Base-by-base conservation (phyloP, 208 protist species). In the Leishmania major region DNA sequence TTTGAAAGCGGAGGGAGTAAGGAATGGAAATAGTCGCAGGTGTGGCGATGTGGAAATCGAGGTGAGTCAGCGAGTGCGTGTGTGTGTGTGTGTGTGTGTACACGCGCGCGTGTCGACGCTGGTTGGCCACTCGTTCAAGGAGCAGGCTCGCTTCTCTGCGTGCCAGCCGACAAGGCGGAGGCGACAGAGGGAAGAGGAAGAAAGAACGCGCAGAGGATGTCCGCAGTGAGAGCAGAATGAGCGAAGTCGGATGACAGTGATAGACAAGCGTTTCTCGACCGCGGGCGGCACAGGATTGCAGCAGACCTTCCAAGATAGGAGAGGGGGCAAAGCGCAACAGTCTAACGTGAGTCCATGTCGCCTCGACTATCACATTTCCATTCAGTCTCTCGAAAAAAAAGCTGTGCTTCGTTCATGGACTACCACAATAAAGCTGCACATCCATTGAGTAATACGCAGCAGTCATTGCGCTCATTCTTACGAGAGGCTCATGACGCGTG, bases 401-500 rank as follows among this genome's bases (percentile, higher is more conserved):
- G 43, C 43, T 67, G 73, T 22, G 53, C 7, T 60, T 77, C 28
- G 6, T 28, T 45, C 31, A 25, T 22, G 31, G 7, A 77, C 35
- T 10, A 60, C 35, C 37, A 51, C 28, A 81, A 15, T 53, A 70
- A 47, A 80, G 74, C 67, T n/a, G 72, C 57, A 73, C 17, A 37
- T n/a, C 40, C 55, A 49, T 53, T 51, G 7, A 53, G 28, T 19
- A 55, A 55, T 51, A 45, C 4, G 25, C 40, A 19, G 31, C 70
- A 74, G 45, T 17, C 19, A 55, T 17, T 55, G 47, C 47, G 6
- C 70, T 53, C 5, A 3, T 35, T 51, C 3, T 17, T 37, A 45
- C 8, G 45, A 31, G 25, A 25, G n/a, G 22, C 70, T 11, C 7
- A n/a, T 55, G 40, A 37, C 8, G 15, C 45, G 70, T 28, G 45